Evolutionary conservation across 1,139 yeast genomes (phyloP).

Genomic region (Candida pseudoviswanathii): DNA sequence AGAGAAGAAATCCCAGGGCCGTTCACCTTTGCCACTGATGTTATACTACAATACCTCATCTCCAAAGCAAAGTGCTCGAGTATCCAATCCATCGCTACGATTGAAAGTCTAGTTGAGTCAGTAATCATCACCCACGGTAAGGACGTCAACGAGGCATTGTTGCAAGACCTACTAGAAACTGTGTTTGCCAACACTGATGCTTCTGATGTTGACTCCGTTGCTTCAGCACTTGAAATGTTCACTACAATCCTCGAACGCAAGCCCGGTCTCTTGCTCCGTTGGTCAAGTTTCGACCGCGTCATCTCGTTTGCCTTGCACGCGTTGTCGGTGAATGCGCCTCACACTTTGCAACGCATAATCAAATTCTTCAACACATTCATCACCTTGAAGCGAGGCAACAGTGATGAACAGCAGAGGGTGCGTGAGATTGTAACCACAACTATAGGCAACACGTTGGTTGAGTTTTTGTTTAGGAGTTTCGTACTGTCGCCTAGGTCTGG

Average conservation of each 20-base stretch:
- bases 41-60: slow-evolving; percentile 48
- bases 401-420: slow-evolving; percentile 45
- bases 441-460: slow-evolving; percentile 22
- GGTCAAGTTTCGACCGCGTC: slow-evolving; percentile 33
- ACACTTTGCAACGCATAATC: slow-evolving; percentile 61
- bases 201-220: slow-evolving; percentile 56
- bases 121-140: slow-evolving; percentile 37
- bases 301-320: slow-evolving; percentile 47
- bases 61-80: slow-evolving; percentile 36
- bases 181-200: slow-evolving; percentile 41
- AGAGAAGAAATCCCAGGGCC: slow-evolving; percentile 59
- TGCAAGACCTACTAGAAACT: slow-evolving; percentile 27
- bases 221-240: slow-evolving; percentile 44
- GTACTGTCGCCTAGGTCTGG: slow-evolving; percentile 60
- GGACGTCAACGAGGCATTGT: slow-evolving; percentile 29
- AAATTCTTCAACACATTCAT: slow-evolving; percentile 68
- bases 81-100: slow-evolving; percentile 35
- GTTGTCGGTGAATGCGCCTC: slow-evolving; percentile 60
- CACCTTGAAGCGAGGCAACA: slow-evolving; percentile 53
- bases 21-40: slow-evolving; percentile 50
- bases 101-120: slow-evolving; percentile 46
- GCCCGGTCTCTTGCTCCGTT: slow-evolving; percentile 51
- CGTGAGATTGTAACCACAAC: slow-evolving; percentile 33
- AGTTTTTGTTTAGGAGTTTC: slow-evolving; percentile 37
- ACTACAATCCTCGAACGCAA: slow-evolving; percentile 48